Evolutionary conservation across 2,329 filamentous ascomycete genomes (phyloP).

Genomic region (Elsinoe australis): DNA sequence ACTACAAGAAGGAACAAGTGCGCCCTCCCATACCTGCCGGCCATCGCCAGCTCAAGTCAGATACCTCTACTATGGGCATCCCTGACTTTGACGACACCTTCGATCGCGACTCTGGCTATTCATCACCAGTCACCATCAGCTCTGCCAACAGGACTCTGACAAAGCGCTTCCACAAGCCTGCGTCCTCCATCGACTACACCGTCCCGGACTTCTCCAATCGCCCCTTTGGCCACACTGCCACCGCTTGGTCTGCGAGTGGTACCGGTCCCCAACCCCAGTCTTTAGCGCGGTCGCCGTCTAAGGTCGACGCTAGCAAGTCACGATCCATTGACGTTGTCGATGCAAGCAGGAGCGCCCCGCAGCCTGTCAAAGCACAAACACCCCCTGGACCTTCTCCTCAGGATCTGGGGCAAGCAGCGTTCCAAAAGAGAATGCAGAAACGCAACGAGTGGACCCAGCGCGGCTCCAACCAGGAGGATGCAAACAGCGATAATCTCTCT

Average conservation of each 20-base stretch:
- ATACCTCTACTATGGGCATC: neutral
- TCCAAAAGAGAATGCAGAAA: slow-evolving; percentile 12
- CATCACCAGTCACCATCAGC: neutral
- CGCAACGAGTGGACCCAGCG: slow-evolving; percentile 9
- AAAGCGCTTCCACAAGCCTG: slow-evolving; percentile 10
- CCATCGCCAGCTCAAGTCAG: slow-evolving; percentile 5
- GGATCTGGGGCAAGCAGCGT: too few species aligned
- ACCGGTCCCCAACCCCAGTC: slow-evolving; percentile 4
- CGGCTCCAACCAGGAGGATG: neutral
- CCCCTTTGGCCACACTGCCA: slow-evolving; percentile 7
- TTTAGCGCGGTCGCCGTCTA: neutral
- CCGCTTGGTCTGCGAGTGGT: slow-evolving; percentile 13
- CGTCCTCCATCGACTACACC: slow-evolving; percentile 2
- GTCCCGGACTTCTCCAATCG: slow-evolving; percentile 12
- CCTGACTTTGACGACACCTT: slow-evolving; percentile 10
- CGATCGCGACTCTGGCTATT: slow-evolving; percentile 13
- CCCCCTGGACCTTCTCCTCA: too few species aligned
- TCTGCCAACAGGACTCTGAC: neutral
- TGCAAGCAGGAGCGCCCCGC: neutral
- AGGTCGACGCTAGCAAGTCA: neutral
- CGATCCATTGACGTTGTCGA: slow-evolving; percentile 5
- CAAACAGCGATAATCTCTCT: neutral
- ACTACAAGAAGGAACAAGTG: neutral
- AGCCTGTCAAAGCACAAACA: too few species aligned
- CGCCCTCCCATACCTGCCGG: neutral